A percentile compares a stretch with the other conserved stretches of the same genome.
These are phyloP conservation scores for Leishmania amazonensis DNA, from an alignment of 208 protist genomes.

Conservation along the genomic window DNA sequence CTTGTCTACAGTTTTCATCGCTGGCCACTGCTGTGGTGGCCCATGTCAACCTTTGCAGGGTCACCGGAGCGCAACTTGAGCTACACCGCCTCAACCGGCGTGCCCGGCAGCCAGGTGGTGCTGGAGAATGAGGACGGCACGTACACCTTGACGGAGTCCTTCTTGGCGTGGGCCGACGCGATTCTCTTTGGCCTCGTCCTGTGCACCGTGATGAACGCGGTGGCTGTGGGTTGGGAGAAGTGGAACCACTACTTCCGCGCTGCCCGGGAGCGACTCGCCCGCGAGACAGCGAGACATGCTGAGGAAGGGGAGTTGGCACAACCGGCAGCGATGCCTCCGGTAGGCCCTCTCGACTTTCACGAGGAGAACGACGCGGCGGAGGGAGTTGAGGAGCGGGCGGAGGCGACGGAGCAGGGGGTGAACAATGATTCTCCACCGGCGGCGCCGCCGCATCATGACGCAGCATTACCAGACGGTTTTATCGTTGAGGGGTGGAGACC, in stretches of 20 bases:
- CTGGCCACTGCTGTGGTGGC: conserved; percentile 12
- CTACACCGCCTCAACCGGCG: background rate
- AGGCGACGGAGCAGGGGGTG: background rate
- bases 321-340: background rate
- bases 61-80: background rate
- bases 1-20: conserved; percentile 27
- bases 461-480: background rate
- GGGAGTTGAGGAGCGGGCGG: background rate
- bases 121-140: background rate
- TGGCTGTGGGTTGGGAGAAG: conserved; percentile 14
- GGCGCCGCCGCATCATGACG: background rate
- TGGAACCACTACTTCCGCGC: conserved; percentile 28
- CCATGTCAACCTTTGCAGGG: background rate
- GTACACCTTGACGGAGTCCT: conserved; percentile 7
- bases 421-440: background rate
- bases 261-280: conserved; percentile 3
- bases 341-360: background rate
- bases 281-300: conserved; percentile 6
- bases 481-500: conserved; percentile 1
- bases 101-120: background rate
- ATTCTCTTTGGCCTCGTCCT: conserved; percentile 26
- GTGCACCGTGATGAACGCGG: conserved; percentile 17
- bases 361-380: background rate
- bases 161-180: conserved; percentile 20
- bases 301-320: background rate